A percentile compares a stretch with the other conserved stretches of the same genome.
Conservation (phyloP, 176 grass and related monocot species). For the Aegilops umbellulata region DNA sequence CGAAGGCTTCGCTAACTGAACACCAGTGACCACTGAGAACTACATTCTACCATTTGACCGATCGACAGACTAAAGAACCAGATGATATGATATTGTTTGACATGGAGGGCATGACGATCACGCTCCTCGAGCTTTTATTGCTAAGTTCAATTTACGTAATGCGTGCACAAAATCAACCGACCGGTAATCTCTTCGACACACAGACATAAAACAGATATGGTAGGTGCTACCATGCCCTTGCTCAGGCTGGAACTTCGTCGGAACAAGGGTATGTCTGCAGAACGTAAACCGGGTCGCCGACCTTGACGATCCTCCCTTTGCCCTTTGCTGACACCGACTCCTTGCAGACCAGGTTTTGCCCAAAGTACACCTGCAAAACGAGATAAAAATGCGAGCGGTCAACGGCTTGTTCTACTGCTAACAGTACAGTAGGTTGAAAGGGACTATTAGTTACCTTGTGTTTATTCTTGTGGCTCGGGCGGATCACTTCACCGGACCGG, state of each 20-base stretch:
- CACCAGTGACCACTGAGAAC: not conserved
- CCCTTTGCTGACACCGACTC: conserved; percentile 42
- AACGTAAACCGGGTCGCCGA: conserved; percentile 66
- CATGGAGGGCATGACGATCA: not conserved
- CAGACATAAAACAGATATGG: not conserved
- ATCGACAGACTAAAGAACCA: not conserved
- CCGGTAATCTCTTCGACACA: not conserved
- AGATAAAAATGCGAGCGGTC: not conserved
- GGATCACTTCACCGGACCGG: conserved; percentile 61
- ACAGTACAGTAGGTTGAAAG: not conserved
- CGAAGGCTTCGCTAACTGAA: not conserved
- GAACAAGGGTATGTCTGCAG: conserved; percentile 41
- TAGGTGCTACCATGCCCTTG: not conserved
- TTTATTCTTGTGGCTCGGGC: conserved; percentile 56
- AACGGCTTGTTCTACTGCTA: not conserved
- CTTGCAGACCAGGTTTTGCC: conserved; percentile 81
- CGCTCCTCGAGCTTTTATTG: not conserved
- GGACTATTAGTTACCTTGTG: conserved; percentile 33
- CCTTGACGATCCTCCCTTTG: conserved; percentile 48
- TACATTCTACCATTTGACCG: not conserved
- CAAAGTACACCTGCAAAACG: conserved; percentile 65
- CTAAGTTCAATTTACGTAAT: not conserved
- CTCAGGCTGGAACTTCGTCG: conserved; percentile 52
- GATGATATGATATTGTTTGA: not conserved
- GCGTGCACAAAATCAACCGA: not conserved